Conservation (phyloP, 2,329 filamentous ascomycete genomes). For the Fusarium newnesense region DNA sequence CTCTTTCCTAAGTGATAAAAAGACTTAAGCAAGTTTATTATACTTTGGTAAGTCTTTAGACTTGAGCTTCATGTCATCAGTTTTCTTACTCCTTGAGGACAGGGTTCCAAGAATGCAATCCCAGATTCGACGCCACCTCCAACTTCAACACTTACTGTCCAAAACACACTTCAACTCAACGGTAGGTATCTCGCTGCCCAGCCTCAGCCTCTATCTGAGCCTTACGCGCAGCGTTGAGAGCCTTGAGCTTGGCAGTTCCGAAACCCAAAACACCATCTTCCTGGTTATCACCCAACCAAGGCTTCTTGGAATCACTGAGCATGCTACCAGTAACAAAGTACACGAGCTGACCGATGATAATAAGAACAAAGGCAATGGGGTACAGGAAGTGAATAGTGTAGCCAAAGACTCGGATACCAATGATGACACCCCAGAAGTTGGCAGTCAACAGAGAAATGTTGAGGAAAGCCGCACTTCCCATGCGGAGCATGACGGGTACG, state of each 20-base stretch:
- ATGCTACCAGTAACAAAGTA: conserved; percentile 89
- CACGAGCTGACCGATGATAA: conserved; percentile 83
- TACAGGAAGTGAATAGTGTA: conserved; percentile 88
- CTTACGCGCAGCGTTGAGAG: conserved; percentile 66
- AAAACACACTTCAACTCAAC: not conserved
- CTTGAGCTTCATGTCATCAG: too few relatives aligned
- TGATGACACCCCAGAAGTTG: conserved; percentile 97
- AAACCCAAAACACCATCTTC: conserved; percentile 81
- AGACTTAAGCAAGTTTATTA: too few relatives aligned
- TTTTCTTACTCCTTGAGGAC: too few relatives aligned
- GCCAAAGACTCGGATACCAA: conserved; percentile 88
- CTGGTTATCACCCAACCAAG: conserved; percentile 91
- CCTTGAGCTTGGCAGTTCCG: conserved; percentile 85
- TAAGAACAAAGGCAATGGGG: conserved; percentile 93
- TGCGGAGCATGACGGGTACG: conserved; percentile 87
- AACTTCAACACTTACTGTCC: not conserved
- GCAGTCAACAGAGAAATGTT: conserved; percentile 94
- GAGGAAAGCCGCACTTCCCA: conserved; percentile 93
- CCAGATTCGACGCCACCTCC: not conserved
- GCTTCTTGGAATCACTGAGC: conserved; percentile 90
- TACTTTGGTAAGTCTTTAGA: too few relatives aligned
- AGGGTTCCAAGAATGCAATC: not conserved
- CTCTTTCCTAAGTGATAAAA: too few relatives aligned
- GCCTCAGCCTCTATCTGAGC: conserved; percentile 48
- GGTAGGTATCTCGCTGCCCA: not conserved